A percentile compares a stretch with the other conserved stretches of the same genome.
Conservation (phyloP, 768 basidiomycete species). For the Terana coerulea region DNA sequence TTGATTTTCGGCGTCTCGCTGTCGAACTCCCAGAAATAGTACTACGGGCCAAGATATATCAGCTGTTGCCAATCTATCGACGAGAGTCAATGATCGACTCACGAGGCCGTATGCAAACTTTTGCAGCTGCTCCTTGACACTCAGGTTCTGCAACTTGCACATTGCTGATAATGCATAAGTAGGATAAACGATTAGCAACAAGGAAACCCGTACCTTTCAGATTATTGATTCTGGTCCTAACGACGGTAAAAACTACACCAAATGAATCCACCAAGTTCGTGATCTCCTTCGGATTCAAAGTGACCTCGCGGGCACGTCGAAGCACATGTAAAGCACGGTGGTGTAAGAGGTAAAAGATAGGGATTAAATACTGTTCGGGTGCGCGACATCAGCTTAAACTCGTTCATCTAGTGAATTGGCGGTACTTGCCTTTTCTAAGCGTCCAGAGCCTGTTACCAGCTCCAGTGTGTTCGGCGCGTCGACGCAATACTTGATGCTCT, state of each 20-base stretch:
- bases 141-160: conserved; percentile 1
- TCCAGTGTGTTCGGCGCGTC: conserved; percentile 11
- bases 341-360: conserved; percentile 8
- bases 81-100: neutral
- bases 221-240: neutral
- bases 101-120: conserved; percentile 2
- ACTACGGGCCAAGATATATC: neutral
- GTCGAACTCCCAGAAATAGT: neutral
- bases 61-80: neutral
- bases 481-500: conserved; percentile 6
- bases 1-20: neutral
- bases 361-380: neutral
- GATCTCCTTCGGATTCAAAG: neutral
- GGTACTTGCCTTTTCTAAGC: conserved; percentile 10
- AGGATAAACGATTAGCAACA: neutral
- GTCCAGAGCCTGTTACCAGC: conserved; percentile 5
- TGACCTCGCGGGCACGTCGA: neutral
- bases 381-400: neutral
- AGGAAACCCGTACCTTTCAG: neutral
- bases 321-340: conserved; percentile 2
- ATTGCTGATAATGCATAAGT: neutral
- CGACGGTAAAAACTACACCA: neutral
- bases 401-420: neutral
- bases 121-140: neutral
- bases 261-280: neutral